These are phyloP conservation scores for Plasmodium cynomolgi DNA, from an alignment of 169 alveolate genomes.

Conservation along the genomic window DNA sequence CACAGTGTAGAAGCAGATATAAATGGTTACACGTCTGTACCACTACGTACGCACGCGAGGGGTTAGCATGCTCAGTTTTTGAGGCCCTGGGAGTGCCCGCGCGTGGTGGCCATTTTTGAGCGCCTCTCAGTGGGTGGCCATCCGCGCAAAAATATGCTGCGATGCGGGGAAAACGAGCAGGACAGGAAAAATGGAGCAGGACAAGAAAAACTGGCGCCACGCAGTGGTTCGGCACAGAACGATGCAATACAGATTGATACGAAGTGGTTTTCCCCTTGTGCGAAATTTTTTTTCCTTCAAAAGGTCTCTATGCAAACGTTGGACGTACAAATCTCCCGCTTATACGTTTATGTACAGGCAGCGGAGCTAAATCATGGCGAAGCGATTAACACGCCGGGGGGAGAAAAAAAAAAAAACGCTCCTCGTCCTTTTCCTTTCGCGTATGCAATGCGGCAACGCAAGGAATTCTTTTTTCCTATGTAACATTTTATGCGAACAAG, in stretches of 20 bases:
- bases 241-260: background rate
- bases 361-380: background rate
- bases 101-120: background rate
- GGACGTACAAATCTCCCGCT: background rate
- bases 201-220: background rate
- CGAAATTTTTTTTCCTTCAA: background rate
- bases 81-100: background rate
- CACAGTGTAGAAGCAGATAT: background rate
- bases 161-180: background rate
- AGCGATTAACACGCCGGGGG: background rate
- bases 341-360: background rate
- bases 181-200: background rate
- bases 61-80: background rate
- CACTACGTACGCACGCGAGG: background rate
- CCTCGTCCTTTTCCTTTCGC: background rate
- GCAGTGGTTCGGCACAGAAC: background rate
- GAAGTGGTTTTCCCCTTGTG: background rate
- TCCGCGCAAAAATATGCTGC: background rate
- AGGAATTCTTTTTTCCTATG: background rate
- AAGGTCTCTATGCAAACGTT: background rate
- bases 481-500: background rate
- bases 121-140: background rate
- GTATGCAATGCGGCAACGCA: background rate
- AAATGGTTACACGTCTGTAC: background rate
- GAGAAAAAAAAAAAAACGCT: background rate